A percentile compares a stretch with the other conserved stretches of the same genome.
Conservation (phyloP, 164 flowering plant species). For the Protea cynaroides region DNA sequence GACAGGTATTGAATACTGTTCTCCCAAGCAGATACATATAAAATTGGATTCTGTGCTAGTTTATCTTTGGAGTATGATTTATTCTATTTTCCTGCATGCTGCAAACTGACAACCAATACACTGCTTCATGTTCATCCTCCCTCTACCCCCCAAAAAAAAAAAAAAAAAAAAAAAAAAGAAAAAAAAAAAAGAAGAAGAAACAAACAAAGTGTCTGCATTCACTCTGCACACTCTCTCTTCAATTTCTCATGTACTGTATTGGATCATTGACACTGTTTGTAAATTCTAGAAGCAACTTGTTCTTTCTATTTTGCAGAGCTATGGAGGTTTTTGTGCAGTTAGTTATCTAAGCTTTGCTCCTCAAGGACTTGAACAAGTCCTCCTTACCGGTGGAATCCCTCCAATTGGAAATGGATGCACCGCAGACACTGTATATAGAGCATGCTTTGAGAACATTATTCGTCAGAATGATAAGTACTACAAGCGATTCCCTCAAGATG, state of each 20-base stretch:
- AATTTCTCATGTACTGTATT: not conserved
- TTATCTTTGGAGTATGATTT: not conserved
- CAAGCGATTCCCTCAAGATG: conserved; percentile 85
- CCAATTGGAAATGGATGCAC: conserved; percentile 72
- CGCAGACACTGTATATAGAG: conserved; percentile 70
- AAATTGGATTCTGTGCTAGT: not conserved
- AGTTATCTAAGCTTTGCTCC: conserved; percentile 98
- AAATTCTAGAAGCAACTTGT: not conserved
- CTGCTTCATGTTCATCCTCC: not conserved
- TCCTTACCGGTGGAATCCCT: conserved; percentile 92
- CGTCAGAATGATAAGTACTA: conserved; percentile 87
- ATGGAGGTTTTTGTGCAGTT: conserved; percentile 91
- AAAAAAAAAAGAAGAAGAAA: too few relatives aligned
- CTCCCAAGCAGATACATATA: not conserved
- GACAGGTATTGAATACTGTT: conserved; percentile 53
- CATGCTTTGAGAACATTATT: conserved; percentile 51
- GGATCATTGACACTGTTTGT: conserved; percentile 1
- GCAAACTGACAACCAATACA: not conserved
- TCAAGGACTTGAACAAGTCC: conserved; percentile 77
- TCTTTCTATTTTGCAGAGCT: conserved; percentile 56
- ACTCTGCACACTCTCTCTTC: not conserved
- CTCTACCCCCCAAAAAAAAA: too few relatives aligned
- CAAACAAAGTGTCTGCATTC: not conserved
- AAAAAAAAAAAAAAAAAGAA: too few relatives aligned
- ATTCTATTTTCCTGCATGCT: not conserved